Evolutionary conservation across 2,329 filamentous ascomycete species (phyloP), one percentile per base, ranked within the genome.

Genomic region (Plenodomus biglobosus): DNA sequence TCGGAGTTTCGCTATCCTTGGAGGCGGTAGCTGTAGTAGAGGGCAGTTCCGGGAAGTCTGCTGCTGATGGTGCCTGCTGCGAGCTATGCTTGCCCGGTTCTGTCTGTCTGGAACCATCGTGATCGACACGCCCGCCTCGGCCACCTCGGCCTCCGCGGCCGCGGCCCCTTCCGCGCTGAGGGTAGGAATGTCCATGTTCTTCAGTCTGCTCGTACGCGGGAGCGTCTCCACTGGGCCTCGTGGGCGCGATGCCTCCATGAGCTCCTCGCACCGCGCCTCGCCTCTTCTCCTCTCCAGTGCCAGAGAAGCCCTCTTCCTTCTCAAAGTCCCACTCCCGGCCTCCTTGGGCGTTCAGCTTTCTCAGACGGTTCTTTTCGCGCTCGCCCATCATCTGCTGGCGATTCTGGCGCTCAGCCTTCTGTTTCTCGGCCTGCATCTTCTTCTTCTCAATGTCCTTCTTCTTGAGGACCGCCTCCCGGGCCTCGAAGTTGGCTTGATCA

Each of bases 261-360:
- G 78, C 78, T 8, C 79, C 80, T 24, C 80, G 70, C 21, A 76
- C 66, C 50, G 75, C 77, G 19, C 75, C 73, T 17, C 76, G 71
- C 8, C 74, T 69, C 43, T 62, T 68, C 65, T 56, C 75, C 59
- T 60, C 75, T 53, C 53, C 72, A 48, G 60, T 74, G 57, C 77
- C 64, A 3, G 59, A 58, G 66, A 73, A 82, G 38, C 81, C 77
- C 35, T 83, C 80, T 52, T 84, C 80, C 68, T 86, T 85, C 55
- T 82, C 78, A 3, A 77, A 73, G 64, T 86, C 83, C 83, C 83
- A 86, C 58, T 85, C 83, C 15, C 83, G 70, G 1, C 82, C 82
- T 2, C 73, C 76, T 58, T 81, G 72, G 1, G 81, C 81, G 36
- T 81, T 78, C 10, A 86, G 67, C 59, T 86, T 86, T 40, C 83